Evolutionary conservation across 345 rosid genomes (phyloP).

Genomic region (Nephelium lappaceum): DNA sequence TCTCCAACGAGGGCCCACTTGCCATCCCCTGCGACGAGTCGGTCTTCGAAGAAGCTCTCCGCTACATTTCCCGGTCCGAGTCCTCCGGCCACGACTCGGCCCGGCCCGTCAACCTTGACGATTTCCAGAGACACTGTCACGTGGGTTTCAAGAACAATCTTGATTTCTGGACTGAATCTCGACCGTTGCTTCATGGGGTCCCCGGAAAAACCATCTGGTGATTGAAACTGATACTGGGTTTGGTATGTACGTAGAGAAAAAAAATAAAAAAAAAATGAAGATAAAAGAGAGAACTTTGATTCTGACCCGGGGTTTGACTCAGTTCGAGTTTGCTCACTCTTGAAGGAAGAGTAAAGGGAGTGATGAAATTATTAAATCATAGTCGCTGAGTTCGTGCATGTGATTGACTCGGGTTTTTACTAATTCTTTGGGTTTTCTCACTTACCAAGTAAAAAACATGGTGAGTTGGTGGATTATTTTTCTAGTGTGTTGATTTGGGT

Average conservation of each 20-base stretch:
- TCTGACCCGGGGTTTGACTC: conserved; percentile 43
- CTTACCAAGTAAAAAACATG: background rate
- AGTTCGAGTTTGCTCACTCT: conserved; percentile 25
- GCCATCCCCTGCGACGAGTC: conserved; percentile 89
- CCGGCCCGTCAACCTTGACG: conserved; percentile 56
- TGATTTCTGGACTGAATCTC: conserved; percentile 71
- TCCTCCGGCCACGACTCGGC: conserved; percentile 44
- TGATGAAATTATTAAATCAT: background rate
- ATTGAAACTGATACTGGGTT: background rate
- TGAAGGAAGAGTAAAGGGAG: background rate
- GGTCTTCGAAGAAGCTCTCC: conserved; percentile 76
- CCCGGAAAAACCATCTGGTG: conserved; percentile 56
- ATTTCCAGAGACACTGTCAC: conserved; percentile 63
- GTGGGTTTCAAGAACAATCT: conserved; percentile 43
- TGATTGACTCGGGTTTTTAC: conserved; percentile 20
- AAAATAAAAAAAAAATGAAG: background rate
- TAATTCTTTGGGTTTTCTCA: conserved; percentile 1
- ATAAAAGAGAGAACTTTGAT: background rate
- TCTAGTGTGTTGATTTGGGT: background rate
- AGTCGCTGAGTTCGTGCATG: conserved; percentile 10
- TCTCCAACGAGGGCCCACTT: conserved; percentile 75
- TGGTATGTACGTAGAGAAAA: background rate
- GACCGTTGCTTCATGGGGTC: conserved; percentile 71
- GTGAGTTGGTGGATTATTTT: background rate
- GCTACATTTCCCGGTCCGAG: conserved; percentile 67